Base-by-base conservation (phyloP, 495 filamentous ascomycete genomes). In the Lichenothelia convexa region DNA sequence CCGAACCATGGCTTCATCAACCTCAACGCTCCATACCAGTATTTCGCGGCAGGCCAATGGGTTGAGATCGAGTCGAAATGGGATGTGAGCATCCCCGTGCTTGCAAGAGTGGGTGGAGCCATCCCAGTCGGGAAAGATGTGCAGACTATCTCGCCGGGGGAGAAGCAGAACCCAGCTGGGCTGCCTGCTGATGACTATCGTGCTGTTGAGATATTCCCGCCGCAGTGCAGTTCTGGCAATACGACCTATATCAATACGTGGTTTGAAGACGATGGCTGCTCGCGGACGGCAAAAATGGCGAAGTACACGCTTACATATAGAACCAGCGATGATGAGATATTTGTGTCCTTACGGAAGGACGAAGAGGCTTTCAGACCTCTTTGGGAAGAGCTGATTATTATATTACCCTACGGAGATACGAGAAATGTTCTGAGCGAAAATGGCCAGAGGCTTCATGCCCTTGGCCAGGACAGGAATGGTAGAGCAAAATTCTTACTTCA, bases 261-360 rank as follows among this genome's bases (percentile, higher is more conserved):
- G 73, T 61, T 61, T 23, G 73, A 78, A 47, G 73, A 78, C 44
- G 71, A 78, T 50, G 73, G 73, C 4, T 61, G 71, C 30, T 68
- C 70, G 12, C 43, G 57, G 22, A 35, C 55, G 9, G 55, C 62
- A 2, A 50, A 47, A 17, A 61, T 65, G 7, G 58, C 65, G 8
- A 33, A 32, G 1, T 54, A 54, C 39, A 40, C 36, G 18, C 1
- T 54, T 20, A 27, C 13, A 12, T 56, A 56, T 35, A 21, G 5
- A 5, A 44, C 36, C 18, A 41, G 23, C 6, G 42, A 38, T 32
- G 38, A 17, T 11, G 29, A 41, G 37, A 42, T 56, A 0, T 18
- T n/a, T n/a, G 50, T 54, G 11, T 21, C 21, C 5, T 49, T 45
- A 27, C 13, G 34, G 12, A 26, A 34, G 19, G 40, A 42, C 12